Evolutionary conservation across 441 rosid genomes (phyloP).

Genomic region (Flueggea neowawraea): DNA sequence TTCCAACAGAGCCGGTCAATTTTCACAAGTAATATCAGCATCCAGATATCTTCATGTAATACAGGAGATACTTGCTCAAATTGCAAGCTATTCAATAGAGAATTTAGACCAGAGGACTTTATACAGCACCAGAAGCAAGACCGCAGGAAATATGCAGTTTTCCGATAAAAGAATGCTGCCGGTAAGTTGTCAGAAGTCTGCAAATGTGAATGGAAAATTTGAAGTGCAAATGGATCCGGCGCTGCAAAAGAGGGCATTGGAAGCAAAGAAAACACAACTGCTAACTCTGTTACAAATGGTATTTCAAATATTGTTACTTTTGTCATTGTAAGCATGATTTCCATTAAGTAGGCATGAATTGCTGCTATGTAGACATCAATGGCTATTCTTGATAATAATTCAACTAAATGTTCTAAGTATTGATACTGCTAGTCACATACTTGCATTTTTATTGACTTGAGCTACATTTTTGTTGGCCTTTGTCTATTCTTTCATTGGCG

Average conservation of each 20-base stretch:
- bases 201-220: slow-evolving; percentile 20
- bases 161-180: slow-evolving; percentile 20
- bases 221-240: slow-evolving; percentile 28
- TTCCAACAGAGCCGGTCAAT: slow-evolving; percentile 30
- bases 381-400: not conserved
- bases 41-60: slow-evolving; percentile 66
- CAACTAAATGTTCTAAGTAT: not conserved
- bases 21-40: slow-evolving; percentile 42
- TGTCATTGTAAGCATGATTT: not conserved
- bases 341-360: too few species aligned
- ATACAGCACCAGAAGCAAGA: slow-evolving; percentile 24
- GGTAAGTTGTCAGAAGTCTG: slow-evolving; percentile 22
- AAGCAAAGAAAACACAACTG: slow-evolving; percentile 61
- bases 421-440: not conserved
- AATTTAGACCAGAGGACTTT: slow-evolving; percentile 36
- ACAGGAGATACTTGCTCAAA: slow-evolving; percentile 83
- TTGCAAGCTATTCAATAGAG: slow-evolving; percentile 71
- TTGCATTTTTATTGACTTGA: not conserved
- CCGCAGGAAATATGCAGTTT: slow-evolving; percentile 18
- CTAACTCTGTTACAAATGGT: slow-evolving; percentile 76
- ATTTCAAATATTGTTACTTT: slow-evolving; percentile 13
- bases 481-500: too few species aligned
- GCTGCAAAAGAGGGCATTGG: slow-evolving; percentile 27
- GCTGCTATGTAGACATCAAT: too few species aligned
- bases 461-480: not conserved